A percentile compares a stretch with the other conserved stretches of the same genome.
These are phyloP conservation scores for Imleria badia DNA, from an alignment of 768 basidiomycete genomes.

Conservation along the genomic window DNA sequence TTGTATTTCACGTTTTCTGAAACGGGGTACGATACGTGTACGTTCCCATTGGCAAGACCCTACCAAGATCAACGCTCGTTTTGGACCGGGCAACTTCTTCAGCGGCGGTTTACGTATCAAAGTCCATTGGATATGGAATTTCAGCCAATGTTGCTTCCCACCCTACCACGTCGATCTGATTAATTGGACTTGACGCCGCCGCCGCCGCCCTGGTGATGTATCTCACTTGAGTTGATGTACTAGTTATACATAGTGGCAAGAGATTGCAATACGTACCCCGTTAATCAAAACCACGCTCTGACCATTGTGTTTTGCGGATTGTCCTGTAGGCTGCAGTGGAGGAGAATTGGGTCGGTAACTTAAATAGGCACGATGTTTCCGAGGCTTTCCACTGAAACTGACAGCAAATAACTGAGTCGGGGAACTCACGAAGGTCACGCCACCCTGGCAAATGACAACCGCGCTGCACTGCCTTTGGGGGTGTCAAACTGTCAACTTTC, in stretches of 20 bases:
- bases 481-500: too few species aligned
- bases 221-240: too few species aligned
- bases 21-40: not conserved
- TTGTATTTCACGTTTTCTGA: constrained; percentile 2
- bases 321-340: too few species aligned
- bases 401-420: not conserved
- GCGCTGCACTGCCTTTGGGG: not conserved
- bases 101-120: constrained; percentile 3
- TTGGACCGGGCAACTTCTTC: not conserved
- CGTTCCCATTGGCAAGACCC: too few species aligned
- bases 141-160: not conserved
- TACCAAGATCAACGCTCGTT: not conserved
- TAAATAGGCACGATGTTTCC: not conserved
- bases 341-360: too few species aligned
- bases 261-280: too few species aligned
- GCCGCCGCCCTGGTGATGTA: too few species aligned
- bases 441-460: not conserved
- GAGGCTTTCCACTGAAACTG: not conserved
- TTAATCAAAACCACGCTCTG: too few species aligned
- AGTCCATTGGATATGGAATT: not conserved
- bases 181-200: not conserved
- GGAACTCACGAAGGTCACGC: not conserved
- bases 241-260: too few species aligned
- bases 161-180: not conserved
- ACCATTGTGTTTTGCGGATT: too few species aligned